These are phyloP conservation scores for Helichrysum umbraculigerum DNA, from an alignment of 129 eudicot genomes.

Conservation along the genomic window DNA sequence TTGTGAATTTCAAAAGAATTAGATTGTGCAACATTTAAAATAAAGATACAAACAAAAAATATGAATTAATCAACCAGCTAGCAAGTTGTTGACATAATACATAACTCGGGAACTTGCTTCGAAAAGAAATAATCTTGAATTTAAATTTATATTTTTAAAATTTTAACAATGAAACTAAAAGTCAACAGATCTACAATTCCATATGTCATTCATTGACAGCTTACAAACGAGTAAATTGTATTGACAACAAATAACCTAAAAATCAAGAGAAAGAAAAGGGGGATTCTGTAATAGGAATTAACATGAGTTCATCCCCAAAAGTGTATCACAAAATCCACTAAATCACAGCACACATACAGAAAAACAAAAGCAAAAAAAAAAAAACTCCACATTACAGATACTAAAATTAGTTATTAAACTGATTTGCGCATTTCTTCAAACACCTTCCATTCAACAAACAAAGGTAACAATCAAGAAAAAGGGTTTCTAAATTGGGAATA, in stretches of 20 bases:
- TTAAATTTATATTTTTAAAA: slow-evolving; percentile 4
- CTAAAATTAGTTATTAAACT: neutral
- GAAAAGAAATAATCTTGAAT: slow-evolving; percentile 1
- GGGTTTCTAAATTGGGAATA: slow-evolving; percentile 31
- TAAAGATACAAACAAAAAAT: slow-evolving; percentile 24
- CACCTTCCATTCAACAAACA: neutral
- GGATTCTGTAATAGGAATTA: slow-evolving; percentile 27
- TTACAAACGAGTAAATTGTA: slow-evolving; percentile 20
- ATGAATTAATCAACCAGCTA: slow-evolving; percentile 25
- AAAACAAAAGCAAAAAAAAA: neutral
- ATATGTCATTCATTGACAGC: slow-evolving; percentile 27
- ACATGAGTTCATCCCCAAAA: slow-evolving; percentile 24
- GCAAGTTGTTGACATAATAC: slow-evolving; percentile 26
- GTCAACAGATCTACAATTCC: slow-evolving; percentile 38
- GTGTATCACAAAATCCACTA: slow-evolving; percentile 28
- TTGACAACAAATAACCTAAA: slow-evolving; percentile 23
- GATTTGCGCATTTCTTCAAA: neutral
- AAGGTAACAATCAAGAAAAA: slow-evolving; percentile 7
- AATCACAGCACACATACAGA: slow-evolving; percentile 10
- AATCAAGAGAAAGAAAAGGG: slow-evolving; percentile 13
- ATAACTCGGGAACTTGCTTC: slow-evolving; percentile 15
- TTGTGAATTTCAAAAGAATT: neutral
- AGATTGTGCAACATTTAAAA: neutral
- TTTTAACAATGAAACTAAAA: slow-evolving; percentile 13
- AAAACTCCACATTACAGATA: neutral